Percentiles rank a stretch among this genome's conserved stretches.
Evolutionary conservation across 1,284 basidiomycete genomes (phyloP).

Genomic region (Moesziomyces sp.): DNA sequence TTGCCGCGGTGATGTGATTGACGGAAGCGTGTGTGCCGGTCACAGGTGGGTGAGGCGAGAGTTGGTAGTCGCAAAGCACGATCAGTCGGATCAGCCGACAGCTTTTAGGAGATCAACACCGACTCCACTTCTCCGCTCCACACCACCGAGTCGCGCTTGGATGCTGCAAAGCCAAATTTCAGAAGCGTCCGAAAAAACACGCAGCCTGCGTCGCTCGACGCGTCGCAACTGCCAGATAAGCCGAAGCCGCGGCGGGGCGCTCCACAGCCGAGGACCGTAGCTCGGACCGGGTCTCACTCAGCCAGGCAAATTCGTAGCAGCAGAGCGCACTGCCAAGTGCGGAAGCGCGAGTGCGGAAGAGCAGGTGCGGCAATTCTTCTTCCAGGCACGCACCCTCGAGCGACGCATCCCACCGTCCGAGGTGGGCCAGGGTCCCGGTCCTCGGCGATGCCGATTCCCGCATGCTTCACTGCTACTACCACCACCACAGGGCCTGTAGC

Average conservation of each 20-base stretch:
- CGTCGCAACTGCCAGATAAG: not conserved
- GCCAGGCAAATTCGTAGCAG: no score
- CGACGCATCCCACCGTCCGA: no score
- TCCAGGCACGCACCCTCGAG: no score
- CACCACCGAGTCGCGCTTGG: not conserved
- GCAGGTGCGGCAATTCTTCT: no score
- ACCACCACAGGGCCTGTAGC: no score
- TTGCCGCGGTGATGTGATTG: not conserved
- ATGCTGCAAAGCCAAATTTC: not conserved
- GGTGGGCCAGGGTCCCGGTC: no score
- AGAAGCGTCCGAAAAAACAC: slow-evolving; percentile 1
- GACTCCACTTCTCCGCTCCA: not conserved
- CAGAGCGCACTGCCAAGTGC: no score
- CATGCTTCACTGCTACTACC: no score
- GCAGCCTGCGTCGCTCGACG: not conserved
- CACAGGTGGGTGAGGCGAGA: not conserved
- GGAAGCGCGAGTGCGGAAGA: no score
- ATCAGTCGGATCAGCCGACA: slow-evolving; percentile 14
- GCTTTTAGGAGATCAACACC: slow-evolving; percentile 16
- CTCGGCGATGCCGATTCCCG: no score
- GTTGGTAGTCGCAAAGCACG: slow-evolving; percentile 9
- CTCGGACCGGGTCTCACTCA: no score
- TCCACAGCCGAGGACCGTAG: not conserved
- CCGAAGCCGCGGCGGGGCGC: slow-evolving; percentile 5
- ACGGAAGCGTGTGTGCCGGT: not conserved